Evolutionary conservation across 2,329 filamentous ascomycete genomes (phyloP), one percentile per base, ranked within the genome.

Genomic region (Ophidiomyces ophidiicola): DNA sequence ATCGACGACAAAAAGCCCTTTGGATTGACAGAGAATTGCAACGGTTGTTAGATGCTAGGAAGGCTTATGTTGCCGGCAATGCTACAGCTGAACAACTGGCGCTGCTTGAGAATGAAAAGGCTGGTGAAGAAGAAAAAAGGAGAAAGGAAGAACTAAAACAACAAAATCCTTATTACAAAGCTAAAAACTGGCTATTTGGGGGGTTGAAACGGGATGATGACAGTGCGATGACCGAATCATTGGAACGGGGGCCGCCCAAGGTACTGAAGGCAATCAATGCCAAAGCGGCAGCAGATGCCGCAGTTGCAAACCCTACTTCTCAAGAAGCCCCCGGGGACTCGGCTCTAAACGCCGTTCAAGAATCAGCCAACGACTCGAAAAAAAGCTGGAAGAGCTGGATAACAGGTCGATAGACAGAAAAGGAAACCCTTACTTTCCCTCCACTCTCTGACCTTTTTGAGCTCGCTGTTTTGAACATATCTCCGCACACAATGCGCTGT

Each of bases 1-100:
- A 81, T 57, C 71, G 78, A 40, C 67, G 71, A 43, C 76, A 79
- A 62, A 67, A 71, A 41, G 67, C 67, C 25, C 72, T 79, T 46
- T 82, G 70, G 66, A 68, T 76, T 46, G 69, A 76, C 51, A 57
- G 53, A 33, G 61, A 67, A 49, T 43, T 66, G 36, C 53, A 60
- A 46, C 53, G 50, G 17, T 53, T 67, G n/a, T 55, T 61, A 26
- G 54, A 61, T 11, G 64, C 64, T n/a, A 56, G 58, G 32, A 47
- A 54, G 32, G 63, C 64, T n/a, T 60, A 57, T 39, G 53, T 61
- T 25, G 51, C 52, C 19, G 61, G 64, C 25, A 55, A 53, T 12
- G 58, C 64, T 4, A 60, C 57, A 5, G 21, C 53, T 17, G 60
- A 65, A 42, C 61, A 66, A 42, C 41, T 68, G 34, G 56, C 67